Conservation (phyloP, 805 yeast species). For the Wickerhamomyces strasburgensis region DNA sequence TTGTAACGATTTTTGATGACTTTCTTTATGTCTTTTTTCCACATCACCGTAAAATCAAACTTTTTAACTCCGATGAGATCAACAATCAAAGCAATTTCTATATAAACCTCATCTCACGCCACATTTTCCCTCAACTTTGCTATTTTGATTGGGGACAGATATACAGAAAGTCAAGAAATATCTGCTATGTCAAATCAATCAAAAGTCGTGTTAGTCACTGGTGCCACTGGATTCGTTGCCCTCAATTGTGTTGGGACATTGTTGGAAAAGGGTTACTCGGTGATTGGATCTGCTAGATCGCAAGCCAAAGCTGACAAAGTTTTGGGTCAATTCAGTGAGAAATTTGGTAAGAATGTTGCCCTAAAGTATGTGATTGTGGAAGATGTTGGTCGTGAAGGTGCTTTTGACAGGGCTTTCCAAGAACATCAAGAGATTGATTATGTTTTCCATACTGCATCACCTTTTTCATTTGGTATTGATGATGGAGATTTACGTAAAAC, state of each 20-base stretch:
- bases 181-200: no score
- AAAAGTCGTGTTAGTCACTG: conserved; percentile 33
- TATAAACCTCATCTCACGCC: no score
- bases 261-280: conserved; percentile 32
- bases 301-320: conserved; percentile 27
- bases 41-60: no score
- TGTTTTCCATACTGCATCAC: conserved; percentile 57
- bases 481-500: conserved; percentile 45
- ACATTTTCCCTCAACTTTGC: no score
- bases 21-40: no score
- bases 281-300: conserved; percentile 30
- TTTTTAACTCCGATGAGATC: no score
- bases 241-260: conserved; percentile 34
- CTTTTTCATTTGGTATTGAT: conserved; percentile 31
- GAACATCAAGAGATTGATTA: conserved; percentile 40
- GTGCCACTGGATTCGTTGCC: conserved; percentile 44
- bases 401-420: conserved; percentile 41
- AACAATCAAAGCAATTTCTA: no score
- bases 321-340: conserved; percentile 5
- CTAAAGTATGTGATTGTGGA: conserved; percentile 30
- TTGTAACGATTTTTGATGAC: no score
- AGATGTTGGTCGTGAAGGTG: conserved; percentile 39
- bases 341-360: not conserved
- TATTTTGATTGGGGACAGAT: no score
- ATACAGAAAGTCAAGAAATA: no score